Evolutionary conservation across 2,329 filamentous ascomycete genomes (phyloP).

Genomic region (Bimuria novae-zelandiae): DNA sequence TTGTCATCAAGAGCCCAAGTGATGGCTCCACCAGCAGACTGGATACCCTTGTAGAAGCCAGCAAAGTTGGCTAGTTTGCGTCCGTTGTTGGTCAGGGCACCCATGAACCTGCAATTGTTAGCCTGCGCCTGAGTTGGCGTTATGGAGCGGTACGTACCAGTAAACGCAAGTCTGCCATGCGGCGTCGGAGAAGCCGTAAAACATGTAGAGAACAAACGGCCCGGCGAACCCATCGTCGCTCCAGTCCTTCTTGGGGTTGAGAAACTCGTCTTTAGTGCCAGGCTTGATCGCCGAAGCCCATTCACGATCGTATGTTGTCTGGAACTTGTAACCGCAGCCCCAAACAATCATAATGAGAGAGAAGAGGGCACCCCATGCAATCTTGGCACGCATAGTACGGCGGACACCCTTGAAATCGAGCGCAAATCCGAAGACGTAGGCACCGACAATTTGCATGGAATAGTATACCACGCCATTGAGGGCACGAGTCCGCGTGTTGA

Average conservation of each 20-base stretch:
- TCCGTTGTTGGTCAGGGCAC: slow-evolving; percentile 87
- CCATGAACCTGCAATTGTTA: slow-evolving; percentile 72
- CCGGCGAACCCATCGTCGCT: slow-evolving; percentile 69
- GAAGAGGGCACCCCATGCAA: slow-evolving; percentile 65
- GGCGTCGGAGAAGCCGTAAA: slow-evolving; percentile 88
- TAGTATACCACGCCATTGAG: slow-evolving; percentile 83
- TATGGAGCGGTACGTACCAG: slow-evolving; percentile 63
- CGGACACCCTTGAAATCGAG: slow-evolving; percentile 65
- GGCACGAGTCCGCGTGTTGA: slow-evolving; percentile 75
- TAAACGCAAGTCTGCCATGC: slow-evolving; percentile 90
- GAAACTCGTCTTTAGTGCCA: background rate
- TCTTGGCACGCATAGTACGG: slow-evolving; percentile 70
- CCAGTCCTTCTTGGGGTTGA: slow-evolving; percentile 64
- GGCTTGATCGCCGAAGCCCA: slow-evolving; percentile 27
- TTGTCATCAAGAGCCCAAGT: slow-evolving; percentile 71
- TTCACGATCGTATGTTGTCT: slow-evolving; percentile 61
- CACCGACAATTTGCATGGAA: slow-evolving; percentile 76
- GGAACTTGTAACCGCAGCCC: slow-evolving; percentile 82
- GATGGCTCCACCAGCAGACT: slow-evolving; percentile 82
- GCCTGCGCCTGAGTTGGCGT: background rate
- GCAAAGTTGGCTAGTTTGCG: slow-evolving; percentile 91
- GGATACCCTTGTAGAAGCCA: slow-evolving; percentile 87
- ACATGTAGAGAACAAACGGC: slow-evolving; percentile 87
- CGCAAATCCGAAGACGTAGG: slow-evolving; percentile 71
- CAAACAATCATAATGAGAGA: slow-evolving; percentile 76